phyloP scores from a whole-genome alignment of 2,329 filamentous ascomycete species.

The Colletotrichum phormii region DNA sequence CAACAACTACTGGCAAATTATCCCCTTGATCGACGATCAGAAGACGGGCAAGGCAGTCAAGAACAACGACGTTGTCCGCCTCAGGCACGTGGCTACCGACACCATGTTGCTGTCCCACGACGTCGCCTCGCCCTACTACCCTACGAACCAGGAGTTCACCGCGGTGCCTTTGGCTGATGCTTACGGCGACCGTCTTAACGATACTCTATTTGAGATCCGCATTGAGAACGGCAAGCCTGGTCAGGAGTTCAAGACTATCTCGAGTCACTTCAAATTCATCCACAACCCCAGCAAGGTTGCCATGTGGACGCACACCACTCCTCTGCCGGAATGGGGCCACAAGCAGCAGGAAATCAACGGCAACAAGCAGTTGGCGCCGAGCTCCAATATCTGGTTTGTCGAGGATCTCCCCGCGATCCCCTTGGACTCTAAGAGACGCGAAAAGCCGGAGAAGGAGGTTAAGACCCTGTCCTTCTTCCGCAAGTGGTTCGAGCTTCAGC shows the following conservation, averaged over 20 bases:
- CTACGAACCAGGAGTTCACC: conserved; percentile 99
- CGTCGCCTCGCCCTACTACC: conserved; percentile 94
- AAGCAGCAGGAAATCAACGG: conserved; percentile 99
- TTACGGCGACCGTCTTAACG: conserved; percentile 79
- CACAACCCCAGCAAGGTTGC: conserved; percentile 96
- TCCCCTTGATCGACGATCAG: conserved; percentile 74
- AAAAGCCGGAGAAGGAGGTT: conserved; percentile 81
- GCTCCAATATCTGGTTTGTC: conserved; percentile 94
- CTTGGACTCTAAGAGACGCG: conserved; percentile 76
- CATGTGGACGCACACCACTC: conserved; percentile 98
- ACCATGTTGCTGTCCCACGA: conserved; percentile 92
- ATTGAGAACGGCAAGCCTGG: conserved; percentile 86
- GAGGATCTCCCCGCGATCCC: conserved; percentile 89
- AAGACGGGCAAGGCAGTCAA: conserved; percentile 74
- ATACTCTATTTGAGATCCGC: conserved; percentile 92
- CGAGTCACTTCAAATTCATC: conserved; percentile 94
- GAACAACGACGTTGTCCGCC: conserved; percentile 87
- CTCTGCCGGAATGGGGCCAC: conserved; percentile 96
- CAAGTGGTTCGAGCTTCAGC: conserved; percentile 97
- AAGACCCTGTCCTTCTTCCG: conserved; percentile 88
- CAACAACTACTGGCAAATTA: conserved; percentile 97
- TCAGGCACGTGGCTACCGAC: conserved; percentile 88
- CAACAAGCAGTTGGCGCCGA: conserved; percentile 92
- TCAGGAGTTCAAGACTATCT: conserved; percentile 89
- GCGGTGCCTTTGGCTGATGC: conserved; percentile 80